These are phyloP conservation scores for Pseudocercospora crystallina DNA, from an alignment of 2,329 filamentous ascomycete species.

Conservation along the genomic window DNA sequence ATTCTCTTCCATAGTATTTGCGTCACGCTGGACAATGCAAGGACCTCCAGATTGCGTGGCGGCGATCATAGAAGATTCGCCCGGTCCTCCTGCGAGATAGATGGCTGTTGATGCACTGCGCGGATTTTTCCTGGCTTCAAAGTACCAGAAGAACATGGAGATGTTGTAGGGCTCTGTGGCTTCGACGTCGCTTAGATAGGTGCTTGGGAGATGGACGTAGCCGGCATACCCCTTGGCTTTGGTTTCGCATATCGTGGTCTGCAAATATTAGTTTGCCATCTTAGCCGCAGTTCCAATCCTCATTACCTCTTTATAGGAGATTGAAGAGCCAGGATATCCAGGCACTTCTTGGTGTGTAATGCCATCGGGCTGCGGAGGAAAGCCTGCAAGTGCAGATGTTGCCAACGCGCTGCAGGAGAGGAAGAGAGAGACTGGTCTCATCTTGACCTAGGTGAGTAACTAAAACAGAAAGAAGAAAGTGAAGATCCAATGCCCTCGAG, in stretches of 20 bases:
- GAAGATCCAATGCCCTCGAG: neutral
- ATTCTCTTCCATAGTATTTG: slow-evolving; percentile 45
- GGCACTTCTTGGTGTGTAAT: slow-evolving; percentile 15
- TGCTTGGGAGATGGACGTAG: slow-evolving; percentile 55
- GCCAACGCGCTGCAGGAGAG: slow-evolving; percentile 5
- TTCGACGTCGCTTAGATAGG: slow-evolving; percentile 27
- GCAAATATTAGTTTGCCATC: slow-evolving; percentile 3
- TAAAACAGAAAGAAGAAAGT: neutral
- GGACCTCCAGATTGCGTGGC: slow-evolving; percentile 51
- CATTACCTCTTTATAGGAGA: slow-evolving; percentile 26
- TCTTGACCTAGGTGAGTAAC: neutral
- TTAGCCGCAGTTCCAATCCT: neutral
- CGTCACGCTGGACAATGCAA: slow-evolving; percentile 43
- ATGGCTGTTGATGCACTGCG: slow-evolving; percentile 57
- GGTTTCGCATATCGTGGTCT: slow-evolving; percentile 51
- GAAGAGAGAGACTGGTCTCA: neutral
- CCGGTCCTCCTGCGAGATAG: slow-evolving; percentile 63
- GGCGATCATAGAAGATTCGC: slow-evolving; percentile 58
- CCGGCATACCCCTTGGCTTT: slow-evolving; percentile 56
- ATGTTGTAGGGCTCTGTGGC: slow-evolving; percentile 25
- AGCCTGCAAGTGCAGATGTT: slow-evolving; percentile 12
- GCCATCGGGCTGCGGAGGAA: slow-evolving; percentile 14
- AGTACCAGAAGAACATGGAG: slow-evolving; percentile 64
- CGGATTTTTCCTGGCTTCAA: slow-evolving; percentile 56
- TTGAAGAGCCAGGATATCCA: slow-evolving; percentile 20